Base-by-base conservation (phyloP, 169 alveolate species). In the Plasmodium blacklocki region DNA sequence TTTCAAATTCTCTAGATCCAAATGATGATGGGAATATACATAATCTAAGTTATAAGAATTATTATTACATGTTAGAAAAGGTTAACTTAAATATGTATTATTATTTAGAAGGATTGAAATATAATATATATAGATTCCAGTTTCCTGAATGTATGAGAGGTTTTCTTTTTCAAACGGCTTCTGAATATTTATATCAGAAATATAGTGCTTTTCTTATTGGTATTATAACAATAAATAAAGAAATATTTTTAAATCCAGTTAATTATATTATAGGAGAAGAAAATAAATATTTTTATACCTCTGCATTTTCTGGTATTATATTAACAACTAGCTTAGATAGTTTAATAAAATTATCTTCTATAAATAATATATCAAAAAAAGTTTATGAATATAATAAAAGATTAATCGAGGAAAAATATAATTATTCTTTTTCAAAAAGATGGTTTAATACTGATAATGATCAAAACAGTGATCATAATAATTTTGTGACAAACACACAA, bases 201-300 rank as follows among this genome's bases (percentile, higher is more conserved):
- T 80, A 86, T 66, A 90, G 87, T 73, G 93, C 93, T 66, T 89
- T 94, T 63, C 92, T 94, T 11, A 73, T 94, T 32, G 96, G 96
- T n/a, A 86, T 94, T n/a, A 93, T 90, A 54, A 89, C 95, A 7
- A 73, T 45, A 2, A 70, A 73, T 68, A 92, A 94, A 47, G 76
- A 72, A 14, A 92, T 94, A 58, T 78, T 94, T 43, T 68, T 94
- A 52, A 94, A 94, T 63, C 96, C 96, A 23, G 78, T 86, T 2
- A 89, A 75, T 49, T 92, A 89, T 29, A 92, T 74, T n/a, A 89
- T 94, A 32, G 96, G 96, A 15, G 95, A 92, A 50, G 93, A 92
- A 52, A 70, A 74, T 39, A 60, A 47, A 18, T 71, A 89, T 23
- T 72, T 78, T 32, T 87, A 85, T 39, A 68, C 80, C 0, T 88